Conservation (phyloP, 495 filamentous ascomycete genomes). For the Aspergillus avenaceus region DNA sequence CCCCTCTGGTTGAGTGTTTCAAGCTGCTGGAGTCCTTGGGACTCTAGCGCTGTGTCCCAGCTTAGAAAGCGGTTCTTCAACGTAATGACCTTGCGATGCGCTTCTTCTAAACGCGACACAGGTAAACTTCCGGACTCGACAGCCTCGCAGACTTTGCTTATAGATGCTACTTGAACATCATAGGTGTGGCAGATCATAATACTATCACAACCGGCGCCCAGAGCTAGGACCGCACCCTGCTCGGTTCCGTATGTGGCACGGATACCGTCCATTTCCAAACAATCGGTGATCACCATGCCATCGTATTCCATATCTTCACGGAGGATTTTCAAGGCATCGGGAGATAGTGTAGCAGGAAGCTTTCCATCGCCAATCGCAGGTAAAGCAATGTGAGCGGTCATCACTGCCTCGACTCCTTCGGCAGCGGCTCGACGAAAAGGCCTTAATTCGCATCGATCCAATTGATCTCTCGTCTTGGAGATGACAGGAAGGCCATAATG, state of each 20-base stretch:
- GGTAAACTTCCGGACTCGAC: slow-evolving; percentile 33
- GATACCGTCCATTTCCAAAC: slow-evolving; percentile 46
- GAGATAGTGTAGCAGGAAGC: slow-evolving; percentile 36
- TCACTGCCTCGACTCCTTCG: slow-evolving; percentile 37
- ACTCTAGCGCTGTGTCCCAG: slow-evolving; percentile 24
- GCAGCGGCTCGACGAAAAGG: slow-evolving; percentile 42
- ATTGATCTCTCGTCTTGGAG: slow-evolving; percentile 30
- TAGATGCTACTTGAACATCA: slow-evolving; percentile 39
- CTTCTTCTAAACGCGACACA: slow-evolving; percentile 28
- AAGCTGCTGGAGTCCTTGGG: slow-evolving; percentile 13
- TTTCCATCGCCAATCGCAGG: slow-evolving; percentile 28
- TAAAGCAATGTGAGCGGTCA: slow-evolving; percentile 43
- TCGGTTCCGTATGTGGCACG: slow-evolving; percentile 43
- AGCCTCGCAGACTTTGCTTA: slow-evolving; percentile 37
- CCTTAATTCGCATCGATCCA: slow-evolving; percentile 37
- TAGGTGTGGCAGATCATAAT: slow-evolving; percentile 51
- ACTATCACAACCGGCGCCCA: slow-evolving; percentile 47
- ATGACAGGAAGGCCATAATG: slow-evolving; percentile 41
- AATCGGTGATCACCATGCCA: slow-evolving; percentile 38
- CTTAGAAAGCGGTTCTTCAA: slow-evolving; percentile 34
- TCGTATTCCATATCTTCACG: slow-evolving; percentile 38
- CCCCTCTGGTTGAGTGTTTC: slow-evolving; percentile 19
- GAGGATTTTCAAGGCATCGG: slow-evolving; percentile 32
- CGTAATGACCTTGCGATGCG: slow-evolving; percentile 28
- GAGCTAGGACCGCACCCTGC: slow-evolving; percentile 40